Conservation (phyloP, 345 rosid genomes). For the Acer negundo region DNA sequence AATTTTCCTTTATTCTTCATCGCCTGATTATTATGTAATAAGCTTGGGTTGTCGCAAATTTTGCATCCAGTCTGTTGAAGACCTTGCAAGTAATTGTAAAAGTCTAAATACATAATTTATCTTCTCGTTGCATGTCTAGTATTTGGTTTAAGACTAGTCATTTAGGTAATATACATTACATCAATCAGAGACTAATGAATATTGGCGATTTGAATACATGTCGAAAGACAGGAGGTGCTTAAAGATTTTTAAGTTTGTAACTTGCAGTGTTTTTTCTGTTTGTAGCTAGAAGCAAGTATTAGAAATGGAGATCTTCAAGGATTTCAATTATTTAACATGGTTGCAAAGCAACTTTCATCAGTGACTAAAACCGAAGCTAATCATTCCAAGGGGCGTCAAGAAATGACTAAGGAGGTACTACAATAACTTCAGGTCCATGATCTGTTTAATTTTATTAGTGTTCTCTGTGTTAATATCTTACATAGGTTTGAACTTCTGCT, state of each 20-base stretch:
- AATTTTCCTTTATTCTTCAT: neutral
- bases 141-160: neutral
- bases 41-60: neutral
- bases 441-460: neutral
- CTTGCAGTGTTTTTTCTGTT: slow-evolving; percentile 16
- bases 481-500: slow-evolving; percentile 9
- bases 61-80: neutral
- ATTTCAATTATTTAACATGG: slow-evolving; percentile 50
- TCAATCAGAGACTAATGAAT: neutral
- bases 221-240: neutral
- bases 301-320: slow-evolving; percentile 79
- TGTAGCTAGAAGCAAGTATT: slow-evolving; percentile 81
- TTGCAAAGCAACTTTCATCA: slow-evolving; percentile 41
- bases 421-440: neutral
- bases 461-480: slow-evolving; percentile 4
- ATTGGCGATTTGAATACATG: neutral
- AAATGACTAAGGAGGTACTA: slow-evolving; percentile 42
- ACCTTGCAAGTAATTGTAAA: neutral
- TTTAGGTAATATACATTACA: too few species aligned
- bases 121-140: neutral
- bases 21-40: neutral
- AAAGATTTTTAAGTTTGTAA: neutral
- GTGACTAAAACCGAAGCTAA: slow-evolving; percentile 27
- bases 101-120: neutral
- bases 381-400: slow-evolving; percentile 29